A percentile compares a stretch with the other conserved stretches of the same genome.
These are phyloP conservation scores for Ophiostoma ulmi DNA, from an alignment of 2,329 filamentous ascomycete genomes.

Conservation along the genomic window DNA sequence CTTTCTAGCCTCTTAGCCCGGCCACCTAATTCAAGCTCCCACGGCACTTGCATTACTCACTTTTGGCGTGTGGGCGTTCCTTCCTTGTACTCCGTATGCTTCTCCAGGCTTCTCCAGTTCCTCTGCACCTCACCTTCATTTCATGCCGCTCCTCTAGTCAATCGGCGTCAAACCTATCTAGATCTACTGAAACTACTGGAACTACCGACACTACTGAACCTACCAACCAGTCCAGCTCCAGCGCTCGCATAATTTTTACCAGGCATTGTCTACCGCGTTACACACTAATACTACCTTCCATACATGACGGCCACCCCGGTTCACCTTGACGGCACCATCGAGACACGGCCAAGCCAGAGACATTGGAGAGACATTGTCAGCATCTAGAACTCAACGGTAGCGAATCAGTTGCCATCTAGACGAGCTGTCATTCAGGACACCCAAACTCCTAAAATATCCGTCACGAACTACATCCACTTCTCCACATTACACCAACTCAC, in stretches of 20 bases:
- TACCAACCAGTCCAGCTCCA: neutral
- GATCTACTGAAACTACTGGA: neutral
- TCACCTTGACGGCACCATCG: neutral
- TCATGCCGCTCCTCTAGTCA: neutral
- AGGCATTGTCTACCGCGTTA: neutral
- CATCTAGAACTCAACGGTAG: neutral
- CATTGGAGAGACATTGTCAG: neutral
- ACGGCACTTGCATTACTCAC: neutral
- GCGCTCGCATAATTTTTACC: neutral
- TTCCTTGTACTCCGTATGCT: neutral
- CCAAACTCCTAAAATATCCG: neutral
- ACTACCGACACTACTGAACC: no score
- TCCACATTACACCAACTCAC: constrained; percentile 1
- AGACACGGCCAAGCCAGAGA: neutral
- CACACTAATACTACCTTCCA: neutral
- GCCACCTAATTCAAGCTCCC: neutral
- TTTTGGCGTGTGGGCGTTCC: neutral
- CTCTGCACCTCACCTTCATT: constrained; percentile 8
- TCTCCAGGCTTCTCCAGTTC: neutral
- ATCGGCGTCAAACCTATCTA: neutral
- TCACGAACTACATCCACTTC: neutral
- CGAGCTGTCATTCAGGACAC: neutral
- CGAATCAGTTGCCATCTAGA: neutral
- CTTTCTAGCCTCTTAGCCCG: constrained; percentile 1
- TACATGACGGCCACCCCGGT: neutral